A percentile compares a stretch with the other conserved stretches of the same genome.
phyloP scores from a whole-genome alignment of 176 grass and related monocot species.

The Carex kokanica region DNA sequence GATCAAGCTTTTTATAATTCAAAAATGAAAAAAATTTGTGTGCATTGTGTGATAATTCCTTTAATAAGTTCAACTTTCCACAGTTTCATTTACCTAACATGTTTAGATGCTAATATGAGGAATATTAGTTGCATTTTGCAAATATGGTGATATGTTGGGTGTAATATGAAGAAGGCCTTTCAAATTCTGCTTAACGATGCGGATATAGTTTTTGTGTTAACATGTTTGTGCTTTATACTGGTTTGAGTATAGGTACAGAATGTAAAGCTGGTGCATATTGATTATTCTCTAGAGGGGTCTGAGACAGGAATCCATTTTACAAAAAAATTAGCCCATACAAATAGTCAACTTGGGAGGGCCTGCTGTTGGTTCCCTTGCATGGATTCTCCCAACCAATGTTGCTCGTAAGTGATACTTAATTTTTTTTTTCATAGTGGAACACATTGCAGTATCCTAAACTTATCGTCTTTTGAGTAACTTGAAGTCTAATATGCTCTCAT shows the following conservation, averaged over 20 bases:
- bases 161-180: background rate
- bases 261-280: constrained; percentile 71
- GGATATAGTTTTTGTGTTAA: background rate
- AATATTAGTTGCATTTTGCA: background rate
- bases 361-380: constrained; percentile 97
- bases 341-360: constrained; percentile 68
- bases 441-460: constrained; percentile 20
- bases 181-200: background rate
- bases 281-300: constrained; percentile 80
- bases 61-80: background rate
- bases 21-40: background rate
- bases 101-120: background rate
- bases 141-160: background rate
- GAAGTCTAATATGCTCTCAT: background rate
- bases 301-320: constrained; percentile 91
- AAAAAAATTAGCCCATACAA: constrained; percentile 55
- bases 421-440: constrained; percentile 5
- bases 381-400: constrained; percentile 57
- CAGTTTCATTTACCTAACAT: background rate
- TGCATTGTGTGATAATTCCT: background rate
- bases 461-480: constrained; percentile 22
- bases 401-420: constrained; percentile 59
- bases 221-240: constrained; percentile 18
- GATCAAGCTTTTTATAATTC: background rate
- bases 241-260: constrained; percentile 56